Evolutionary conservation across 768 basidiomycete genomes (phyloP), one percentile per base, ranked within the genome.

Genomic region (Tylopilus sp.): DNA sequence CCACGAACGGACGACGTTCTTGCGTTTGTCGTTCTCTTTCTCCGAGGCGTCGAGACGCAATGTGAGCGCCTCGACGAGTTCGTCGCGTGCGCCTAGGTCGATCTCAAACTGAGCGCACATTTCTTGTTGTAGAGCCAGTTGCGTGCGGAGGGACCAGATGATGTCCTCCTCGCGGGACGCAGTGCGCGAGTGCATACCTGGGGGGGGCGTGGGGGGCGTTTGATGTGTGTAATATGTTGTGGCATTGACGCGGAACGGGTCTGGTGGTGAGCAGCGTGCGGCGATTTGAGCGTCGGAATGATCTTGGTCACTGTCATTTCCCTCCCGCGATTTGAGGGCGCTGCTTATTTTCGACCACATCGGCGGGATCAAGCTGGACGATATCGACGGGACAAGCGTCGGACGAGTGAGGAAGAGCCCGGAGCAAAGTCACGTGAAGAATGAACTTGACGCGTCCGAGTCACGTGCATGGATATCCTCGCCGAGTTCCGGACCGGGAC

Each of bases 201-300:
- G 71, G 0, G 82, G 80, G 18, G 88, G 86, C 0, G 86, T 85
- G 0, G 76, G 73, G 0, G 88, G 86, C 22, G 81, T 80, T 52
- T 86, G 85, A 1, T 86, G 85, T 0, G 85, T 86, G 61, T 88
- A 90, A 62, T 88, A 90, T 0, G 88, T 86, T 26, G 75, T 83
- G 18, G 87, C 85, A 55, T 87, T 74, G 2, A 79, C 80, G 43
- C 80, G 79, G 69, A 91, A 90, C 3, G 88, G 88, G 63, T 90
- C 88, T 7, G 86, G 83, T 57, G 76, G 74, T 6, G 75, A 71
- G 39, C 71, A 66, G 20, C 66, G 63, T 38, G 52, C 15, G 47
- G 77, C 76, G 42, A 55, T 47, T 39, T 52, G 53, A 28, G 48
- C 23, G 26, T 56, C 59, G 4, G 55, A 54, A 33, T 58, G 50